Evolutionary conservation across 352 stramenopile genomes (phyloP).

Genomic region (Pythium scleroteichum): DNA sequence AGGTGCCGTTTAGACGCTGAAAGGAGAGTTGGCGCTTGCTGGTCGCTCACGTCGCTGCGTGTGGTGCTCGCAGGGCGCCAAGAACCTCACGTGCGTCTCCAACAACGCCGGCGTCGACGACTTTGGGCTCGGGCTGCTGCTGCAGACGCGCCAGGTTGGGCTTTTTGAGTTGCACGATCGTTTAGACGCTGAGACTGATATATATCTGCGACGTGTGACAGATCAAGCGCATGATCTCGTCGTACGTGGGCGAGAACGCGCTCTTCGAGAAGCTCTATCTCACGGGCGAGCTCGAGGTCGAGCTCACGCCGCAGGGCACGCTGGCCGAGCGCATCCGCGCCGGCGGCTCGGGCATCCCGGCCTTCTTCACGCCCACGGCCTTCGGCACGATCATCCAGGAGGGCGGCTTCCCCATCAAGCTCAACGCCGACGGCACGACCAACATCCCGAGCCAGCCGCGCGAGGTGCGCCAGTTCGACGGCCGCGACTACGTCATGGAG

Average conservation of each 20-base stretch:
- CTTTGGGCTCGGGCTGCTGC: slow-evolving; percentile 91
- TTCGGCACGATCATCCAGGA: slow-evolving; percentile 92
- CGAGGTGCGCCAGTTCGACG: slow-evolving; percentile 77
- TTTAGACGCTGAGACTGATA: neutral
- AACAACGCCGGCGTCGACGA: slow-evolving; percentile 95
- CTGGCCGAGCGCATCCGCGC: slow-evolving; percentile 92
- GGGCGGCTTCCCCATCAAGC: slow-evolving; percentile 77
- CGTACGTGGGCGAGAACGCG: slow-evolving; percentile 97
- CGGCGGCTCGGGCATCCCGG: slow-evolving; percentile 93
- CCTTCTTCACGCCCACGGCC: slow-evolving; percentile 96
- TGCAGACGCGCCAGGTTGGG: slow-evolving; percentile 88
- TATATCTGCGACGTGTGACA: slow-evolving; percentile 26
- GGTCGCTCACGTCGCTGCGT: too few species aligned
- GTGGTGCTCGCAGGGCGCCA: slow-evolving; percentile 50
- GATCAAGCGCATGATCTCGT: slow-evolving; percentile 97
- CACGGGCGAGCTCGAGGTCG: slow-evolving; percentile 92
- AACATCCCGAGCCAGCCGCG: slow-evolving; percentile 67
- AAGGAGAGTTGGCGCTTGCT: too few species aligned
- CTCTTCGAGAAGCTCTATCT: slow-evolving; percentile 93
- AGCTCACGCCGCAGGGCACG: slow-evolving; percentile 96
- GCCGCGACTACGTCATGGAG: slow-evolving; percentile 96
- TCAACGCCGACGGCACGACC: slow-evolving; percentile 68
- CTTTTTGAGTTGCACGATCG: neutral
- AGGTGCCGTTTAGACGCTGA: slow-evolving; percentile 30
- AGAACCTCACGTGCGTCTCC: slow-evolving; percentile 88